Percentiles rank a stretch among this genome's conserved stretches.
Conservation (phyloP, 1,284 basidiomycete species). For the Psilocybe mexicana region DNA sequence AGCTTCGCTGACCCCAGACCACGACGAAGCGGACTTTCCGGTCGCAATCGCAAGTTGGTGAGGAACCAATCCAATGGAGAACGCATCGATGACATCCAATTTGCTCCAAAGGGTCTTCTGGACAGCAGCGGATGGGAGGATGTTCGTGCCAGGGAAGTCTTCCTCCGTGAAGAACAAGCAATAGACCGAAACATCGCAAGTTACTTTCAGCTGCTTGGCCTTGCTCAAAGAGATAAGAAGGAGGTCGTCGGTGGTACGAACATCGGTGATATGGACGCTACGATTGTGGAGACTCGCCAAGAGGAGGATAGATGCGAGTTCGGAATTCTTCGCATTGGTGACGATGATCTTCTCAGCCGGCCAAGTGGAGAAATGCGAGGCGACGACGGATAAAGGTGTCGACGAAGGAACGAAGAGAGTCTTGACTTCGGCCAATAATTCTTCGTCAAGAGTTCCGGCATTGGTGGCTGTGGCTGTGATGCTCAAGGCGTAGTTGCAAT, state of each 20-base stretch:
- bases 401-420: slow-evolving; percentile 80
- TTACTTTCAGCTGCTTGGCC: slow-evolving; percentile 91
- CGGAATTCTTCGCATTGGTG: slow-evolving; percentile 90
- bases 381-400: slow-evolving; percentile 64
- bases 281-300: slow-evolving; percentile 91
- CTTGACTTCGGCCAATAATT: slow-evolving; percentile 77
- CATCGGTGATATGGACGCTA: slow-evolving; percentile 93
- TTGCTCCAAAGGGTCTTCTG: slow-evolving; percentile 90
- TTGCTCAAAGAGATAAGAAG: slow-evolving; percentile 93
- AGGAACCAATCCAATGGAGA: slow-evolving; percentile 88
- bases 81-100: slow-evolving; percentile 84
- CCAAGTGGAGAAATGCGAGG: slow-evolving; percentile 91
- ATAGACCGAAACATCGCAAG: slow-evolving; percentile 95
- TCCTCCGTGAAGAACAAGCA: slow-evolving; percentile 88
- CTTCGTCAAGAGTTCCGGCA: slow-evolving; percentile 68
- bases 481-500: slow-evolving; percentile 87
- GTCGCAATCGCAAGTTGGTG: slow-evolving; percentile 76
- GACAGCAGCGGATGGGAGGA: slow-evolving; percentile 78
- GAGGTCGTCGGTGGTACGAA: slow-evolving; percentile 87
- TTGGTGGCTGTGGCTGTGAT: slow-evolving; percentile 78
- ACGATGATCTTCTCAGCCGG: slow-evolving; percentile 90
- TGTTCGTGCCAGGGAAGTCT: slow-evolving; percentile 66
- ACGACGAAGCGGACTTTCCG: slow-evolving; percentile 64
- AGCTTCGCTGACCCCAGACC: slow-evolving; percentile 87
- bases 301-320: slow-evolving; percentile 92